Base-by-base conservation (phyloP, 352 stramenopile genomes). In the Phytophthora rubi region DNA sequence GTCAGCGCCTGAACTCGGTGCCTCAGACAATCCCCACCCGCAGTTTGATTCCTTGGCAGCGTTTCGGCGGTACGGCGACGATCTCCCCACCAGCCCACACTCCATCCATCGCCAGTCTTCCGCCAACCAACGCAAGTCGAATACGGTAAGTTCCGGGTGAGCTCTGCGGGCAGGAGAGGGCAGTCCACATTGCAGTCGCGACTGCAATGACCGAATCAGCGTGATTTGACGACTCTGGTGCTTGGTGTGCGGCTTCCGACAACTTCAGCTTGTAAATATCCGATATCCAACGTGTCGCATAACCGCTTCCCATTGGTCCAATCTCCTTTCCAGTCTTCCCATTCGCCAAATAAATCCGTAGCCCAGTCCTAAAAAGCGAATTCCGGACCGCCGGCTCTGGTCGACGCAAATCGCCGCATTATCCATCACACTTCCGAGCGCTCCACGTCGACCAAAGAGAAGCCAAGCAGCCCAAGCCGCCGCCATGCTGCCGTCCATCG, bases 401-500 rank as follows among this genome's bases (percentile, higher is more conserved):
- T 44, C 56, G 53, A n/a, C 32, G 30, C 16, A 37, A 28, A n/a
- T 47, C 39, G 6, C 32, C 6, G 5, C n/a, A 28, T 7, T 42
- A 42, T 42, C 35, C 35, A 42, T 62, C 56, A 53, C 56, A 53
- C 26, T 62, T 62, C 16, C 16, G 42, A 62, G 56, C 13, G 39
- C 56, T 44, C 39, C 56, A 58, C 47, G n/a, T 62, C 44, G 35
- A 59, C 18, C 30, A 35, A 51, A 71, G 45, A 39, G 55, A 6
- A 39, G 26, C 8, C 15, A 6, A 39, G 26, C 8, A 9, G n/a
- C 28, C 45, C 44, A 21, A 37, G 23, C 56, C 37, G 44, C 16
- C 63, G 32, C 13, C 45, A 86, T 93, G 76, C 70, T 93, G 59
- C 83, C 83, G 58, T 86, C 77, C 62, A 76, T 93, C 74, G 85